phyloP scores from a whole-genome alignment of 805 yeast species.

The Candida coquimbonensis region DNA sequence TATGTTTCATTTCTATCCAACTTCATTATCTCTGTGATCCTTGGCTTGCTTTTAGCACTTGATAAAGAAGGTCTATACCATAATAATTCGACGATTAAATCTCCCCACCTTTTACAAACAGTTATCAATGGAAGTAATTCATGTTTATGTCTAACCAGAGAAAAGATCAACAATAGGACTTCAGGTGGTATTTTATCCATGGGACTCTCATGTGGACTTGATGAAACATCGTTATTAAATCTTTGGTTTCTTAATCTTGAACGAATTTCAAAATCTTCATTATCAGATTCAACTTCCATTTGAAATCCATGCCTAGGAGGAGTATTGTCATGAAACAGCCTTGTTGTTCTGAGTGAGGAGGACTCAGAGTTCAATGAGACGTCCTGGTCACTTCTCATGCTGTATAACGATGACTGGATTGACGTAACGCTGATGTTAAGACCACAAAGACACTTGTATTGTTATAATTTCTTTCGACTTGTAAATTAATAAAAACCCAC shows the following conservation, averaged over 20 bases:
- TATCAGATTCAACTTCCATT: constrained; percentile 12
- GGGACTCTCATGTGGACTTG: constrained; percentile 12
- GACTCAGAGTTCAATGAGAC: constrained; percentile 15
- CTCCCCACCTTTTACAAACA: constrained; percentile 78
- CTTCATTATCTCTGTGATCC: constrained; percentile 50
- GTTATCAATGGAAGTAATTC: constrained; percentile 58
- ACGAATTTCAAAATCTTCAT: constrained; percentile 8
- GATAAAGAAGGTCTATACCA: constrained; percentile 84
- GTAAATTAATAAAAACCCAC: too few relatives aligned
- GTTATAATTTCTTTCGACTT: too few relatives aligned
- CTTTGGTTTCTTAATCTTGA: constrained; percentile 5
- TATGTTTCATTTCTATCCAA: constrained; percentile 40
- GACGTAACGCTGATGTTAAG: too few relatives aligned
- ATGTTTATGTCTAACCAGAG: constrained; percentile 50
- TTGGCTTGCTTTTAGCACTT: constrained; percentile 39
- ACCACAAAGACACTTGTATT: too few relatives aligned
- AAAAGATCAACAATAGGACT: constrained; percentile 58
- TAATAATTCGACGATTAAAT: constrained; percentile 65
- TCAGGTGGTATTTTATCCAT: constrained; percentile 39
- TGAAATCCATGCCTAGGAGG: constrained; percentile 7
- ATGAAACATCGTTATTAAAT: constrained; percentile 1
- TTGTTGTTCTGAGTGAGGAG: constrained; percentile 10
- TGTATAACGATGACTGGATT: neutral
- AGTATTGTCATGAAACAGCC: constrained; percentile 5
- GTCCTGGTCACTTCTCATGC: constrained; percentile 20